phyloP scores from a whole-genome alignment of 2,329 filamentous ascomycete genomes.

The Neocatenulostroma microsporum region DNA sequence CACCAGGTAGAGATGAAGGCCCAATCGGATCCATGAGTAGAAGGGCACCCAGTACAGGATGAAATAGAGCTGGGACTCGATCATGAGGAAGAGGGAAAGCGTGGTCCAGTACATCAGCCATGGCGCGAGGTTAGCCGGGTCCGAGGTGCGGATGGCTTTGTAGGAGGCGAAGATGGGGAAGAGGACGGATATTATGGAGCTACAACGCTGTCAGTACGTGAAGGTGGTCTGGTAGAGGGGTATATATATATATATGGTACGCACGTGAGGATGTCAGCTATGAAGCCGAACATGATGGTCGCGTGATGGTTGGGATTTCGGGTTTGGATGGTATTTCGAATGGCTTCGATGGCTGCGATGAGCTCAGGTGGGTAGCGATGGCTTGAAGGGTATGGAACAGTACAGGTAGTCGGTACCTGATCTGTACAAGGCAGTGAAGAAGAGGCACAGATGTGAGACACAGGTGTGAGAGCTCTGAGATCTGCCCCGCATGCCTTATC shows the following conservation, averaged over 20 bases:
- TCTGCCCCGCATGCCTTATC: too few relatives aligned
- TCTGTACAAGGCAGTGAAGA: too few relatives aligned
- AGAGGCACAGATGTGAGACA: too few relatives aligned
- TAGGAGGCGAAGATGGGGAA: constrained; percentile 96
- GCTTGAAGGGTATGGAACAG: too few relatives aligned
- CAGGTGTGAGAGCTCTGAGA: too few relatives aligned
- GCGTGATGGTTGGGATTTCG: background rate
- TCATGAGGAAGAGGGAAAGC: constrained; percentile 68
- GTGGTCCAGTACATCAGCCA: constrained; percentile 99
- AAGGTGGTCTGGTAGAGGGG: constrained; percentile 13
- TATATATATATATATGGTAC: constrained; percentile 34
- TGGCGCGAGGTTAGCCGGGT: constrained; percentile 82
- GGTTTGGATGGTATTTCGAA: too few relatives aligned
- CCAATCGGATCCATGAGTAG: constrained; percentile 82
- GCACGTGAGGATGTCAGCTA: constrained; percentile 71
- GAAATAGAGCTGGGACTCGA: constrained; percentile 82
- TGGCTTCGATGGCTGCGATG: too few relatives aligned
- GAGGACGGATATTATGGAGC: constrained; percentile 78
- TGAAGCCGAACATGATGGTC: constrained; percentile 62
- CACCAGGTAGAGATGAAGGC: constrained; percentile 86
- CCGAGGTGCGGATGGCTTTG: constrained; percentile 89
- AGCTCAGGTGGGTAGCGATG: too few relatives aligned
- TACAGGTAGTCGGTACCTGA: too few relatives aligned
- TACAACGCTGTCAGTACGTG: constrained; percentile 34
- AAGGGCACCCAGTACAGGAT: constrained; percentile 88